Evolutionary conservation across 345 rosid genomes (phyloP).

Genomic region (Gynandropsis gynandra): DNA sequence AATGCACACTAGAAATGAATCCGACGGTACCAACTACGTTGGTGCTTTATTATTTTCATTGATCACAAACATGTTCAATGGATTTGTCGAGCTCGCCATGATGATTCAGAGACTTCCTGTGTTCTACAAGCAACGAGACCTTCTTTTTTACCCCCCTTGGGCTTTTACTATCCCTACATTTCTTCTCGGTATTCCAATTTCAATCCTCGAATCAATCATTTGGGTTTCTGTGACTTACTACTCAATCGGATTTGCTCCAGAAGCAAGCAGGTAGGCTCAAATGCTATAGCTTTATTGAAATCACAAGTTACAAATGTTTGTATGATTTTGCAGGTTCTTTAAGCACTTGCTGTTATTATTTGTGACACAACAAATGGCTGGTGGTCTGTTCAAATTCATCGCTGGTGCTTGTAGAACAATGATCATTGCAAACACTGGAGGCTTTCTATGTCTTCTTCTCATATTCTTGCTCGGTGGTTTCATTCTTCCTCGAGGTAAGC

Average conservation of each 20-base stretch:
- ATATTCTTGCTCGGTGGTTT: slow-evolving; percentile 84
- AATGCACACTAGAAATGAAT: slow-evolving; percentile 47
- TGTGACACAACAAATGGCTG: slow-evolving; percentile 79
- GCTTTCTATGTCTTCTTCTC: slow-evolving; percentile 58
- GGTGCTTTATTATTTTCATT: slow-evolving; percentile 45
- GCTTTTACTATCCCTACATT: slow-evolving; percentile 65
- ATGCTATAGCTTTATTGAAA: slow-evolving; percentile 3
- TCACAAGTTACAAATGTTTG: no score
- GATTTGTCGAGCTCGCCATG: slow-evolving; percentile 70
- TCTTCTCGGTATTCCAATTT: slow-evolving; percentile 56
- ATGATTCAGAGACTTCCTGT: slow-evolving; percentile 73
- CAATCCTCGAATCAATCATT: slow-evolving; percentile 59
- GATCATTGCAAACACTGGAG: slow-evolving; percentile 79
- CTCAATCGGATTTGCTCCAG: slow-evolving; percentile 70
- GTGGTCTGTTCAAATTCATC: slow-evolving; percentile 56
- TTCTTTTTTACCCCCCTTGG: slow-evolving; percentile 79
- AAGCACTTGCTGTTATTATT: slow-evolving; percentile 63
- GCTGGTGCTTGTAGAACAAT: slow-evolving; percentile 67
- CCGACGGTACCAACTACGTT: slow-evolving; percentile 38
- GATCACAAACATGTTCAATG: slow-evolving; percentile 82
- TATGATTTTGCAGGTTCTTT: slow-evolving; percentile 52
- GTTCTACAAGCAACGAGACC: slow-evolving; percentile 89
- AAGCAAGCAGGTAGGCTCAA: slow-evolving; percentile 46
- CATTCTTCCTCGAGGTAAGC: slow-evolving; percentile 58
- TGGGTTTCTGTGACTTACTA: slow-evolving; percentile 62